These are phyloP conservation scores for Blastocystis hominis DNA, from an alignment of 352 stramenopile genomes.

Conservation along the genomic window DNA sequence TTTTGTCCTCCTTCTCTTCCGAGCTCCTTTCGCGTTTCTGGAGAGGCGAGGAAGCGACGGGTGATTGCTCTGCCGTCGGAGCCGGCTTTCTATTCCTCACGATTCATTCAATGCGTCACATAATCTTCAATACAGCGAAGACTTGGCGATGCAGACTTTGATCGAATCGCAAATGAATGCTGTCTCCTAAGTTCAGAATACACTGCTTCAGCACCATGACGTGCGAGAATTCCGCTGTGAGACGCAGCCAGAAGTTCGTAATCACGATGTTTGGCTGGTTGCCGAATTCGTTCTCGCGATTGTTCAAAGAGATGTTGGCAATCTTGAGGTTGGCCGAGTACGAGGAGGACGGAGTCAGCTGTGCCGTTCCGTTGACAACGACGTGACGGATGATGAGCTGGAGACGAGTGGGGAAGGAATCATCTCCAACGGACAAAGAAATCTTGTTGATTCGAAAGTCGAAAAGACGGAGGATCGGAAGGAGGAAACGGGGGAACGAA, in stretches of 20 bases:
- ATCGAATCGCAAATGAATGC: conserved; percentile 31
- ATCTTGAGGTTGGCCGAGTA: background rate
- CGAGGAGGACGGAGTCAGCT: conserved; percentile 12
- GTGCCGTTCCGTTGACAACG: background rate
- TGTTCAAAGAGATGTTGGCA: background rate
- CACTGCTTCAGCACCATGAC: background rate
- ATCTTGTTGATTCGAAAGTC: conserved; percentile 7
- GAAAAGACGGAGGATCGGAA: background rate
- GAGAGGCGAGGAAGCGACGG: background rate
- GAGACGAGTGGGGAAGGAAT: background rate
- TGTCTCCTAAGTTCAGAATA: background rate
- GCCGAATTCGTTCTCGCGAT: conserved; percentile 28
- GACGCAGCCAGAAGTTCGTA: background rate
- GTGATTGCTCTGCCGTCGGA: background rate
- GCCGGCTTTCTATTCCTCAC: background rate
- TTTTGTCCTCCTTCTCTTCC: no score
- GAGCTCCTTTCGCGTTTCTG: background rate
- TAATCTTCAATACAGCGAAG: background rate
- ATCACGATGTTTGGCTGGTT: conserved; percentile 31
- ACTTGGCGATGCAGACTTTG: conserved; percentile 30
- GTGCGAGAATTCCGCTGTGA: background rate
- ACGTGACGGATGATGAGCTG: background rate
- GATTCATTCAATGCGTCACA: background rate
- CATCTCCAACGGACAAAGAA: background rate
- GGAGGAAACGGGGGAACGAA: background rate